Percentiles rank a stretch among this genome's conserved stretches.
These are phyloP conservation scores for Dunaliella sp. DNA, from an alignment of 139 green algal species.

Conservation along the genomic window DNA sequence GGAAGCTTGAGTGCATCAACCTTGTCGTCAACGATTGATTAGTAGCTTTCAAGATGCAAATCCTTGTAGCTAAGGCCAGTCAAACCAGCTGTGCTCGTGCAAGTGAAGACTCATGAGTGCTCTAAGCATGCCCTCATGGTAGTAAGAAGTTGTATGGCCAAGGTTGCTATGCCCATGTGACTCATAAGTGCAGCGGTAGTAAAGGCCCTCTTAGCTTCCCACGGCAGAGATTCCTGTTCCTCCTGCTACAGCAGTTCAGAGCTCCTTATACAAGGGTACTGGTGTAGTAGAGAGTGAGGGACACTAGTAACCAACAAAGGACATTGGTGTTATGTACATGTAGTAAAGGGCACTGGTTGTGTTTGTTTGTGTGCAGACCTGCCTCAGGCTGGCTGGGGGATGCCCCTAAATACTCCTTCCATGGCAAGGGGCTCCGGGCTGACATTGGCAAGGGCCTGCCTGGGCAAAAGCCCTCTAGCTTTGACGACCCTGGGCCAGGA, in stretches of 20 bases:
- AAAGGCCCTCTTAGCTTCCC: neutral
- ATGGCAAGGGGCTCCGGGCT: constrained; percentile 31
- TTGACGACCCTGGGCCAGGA: constrained; percentile 43
- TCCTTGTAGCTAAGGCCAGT: neutral
- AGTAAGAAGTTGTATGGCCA: too few relatives aligned
- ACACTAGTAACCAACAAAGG: neutral
- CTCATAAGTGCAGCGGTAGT: too few relatives aligned
- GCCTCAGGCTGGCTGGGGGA: constrained; percentile 40
- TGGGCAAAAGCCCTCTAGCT: constrained; percentile 17
- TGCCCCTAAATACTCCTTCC: constrained; percentile 34
- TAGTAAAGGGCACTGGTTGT: neutral
- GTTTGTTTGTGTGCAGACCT: constrained; percentile 2
- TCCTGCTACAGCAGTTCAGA: neutral
- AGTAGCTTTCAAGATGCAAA: neutral
- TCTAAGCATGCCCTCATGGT: neutral
- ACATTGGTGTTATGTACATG: neutral
- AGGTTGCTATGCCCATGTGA: too few relatives aligned
- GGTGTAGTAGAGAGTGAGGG: neutral
- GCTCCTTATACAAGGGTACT: neutral
- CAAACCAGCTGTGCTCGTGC: neutral
- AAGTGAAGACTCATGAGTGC: neutral
- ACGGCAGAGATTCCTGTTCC: neutral
- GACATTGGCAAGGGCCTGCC: constrained; percentile 36
- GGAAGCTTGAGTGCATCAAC: too few relatives aligned
- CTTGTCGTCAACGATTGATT: neutral